These are phyloP conservation scores for Adenanthera pavonina DNA, from an alignment of 306 rosid species.

Conservation along the genomic window DNA sequence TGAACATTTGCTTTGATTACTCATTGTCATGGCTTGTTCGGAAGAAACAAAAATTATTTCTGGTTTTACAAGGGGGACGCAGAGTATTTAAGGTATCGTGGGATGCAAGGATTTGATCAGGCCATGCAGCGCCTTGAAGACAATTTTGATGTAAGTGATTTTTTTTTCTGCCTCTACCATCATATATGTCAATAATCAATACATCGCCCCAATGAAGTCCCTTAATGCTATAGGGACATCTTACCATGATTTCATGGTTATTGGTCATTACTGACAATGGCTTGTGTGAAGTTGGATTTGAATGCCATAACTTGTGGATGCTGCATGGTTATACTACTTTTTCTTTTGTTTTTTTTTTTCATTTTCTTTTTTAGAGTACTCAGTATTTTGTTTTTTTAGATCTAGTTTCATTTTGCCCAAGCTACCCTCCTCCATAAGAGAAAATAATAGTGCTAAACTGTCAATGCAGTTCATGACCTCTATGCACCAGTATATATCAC, in stretches of 20 bases:
- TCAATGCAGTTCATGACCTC: conserved; percentile 91
- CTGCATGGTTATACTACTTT: conserved; percentile 11
- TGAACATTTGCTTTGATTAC: neutral
- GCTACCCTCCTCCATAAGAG: neutral
- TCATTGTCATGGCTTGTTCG: conserved; percentile 19
- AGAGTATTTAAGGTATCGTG: conserved; percentile 68
- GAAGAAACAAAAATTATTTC: conserved; percentile 28
- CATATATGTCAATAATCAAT: conserved; percentile 19
- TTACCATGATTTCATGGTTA: conserved; percentile 24
- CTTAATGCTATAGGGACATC: conserved; percentile 12
- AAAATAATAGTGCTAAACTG: conserved; percentile 38
- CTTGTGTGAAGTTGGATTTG: conserved; percentile 27
- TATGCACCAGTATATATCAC: conserved; percentile 80
- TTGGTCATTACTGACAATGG: conserved; percentile 23
- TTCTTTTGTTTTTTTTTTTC: neutral
- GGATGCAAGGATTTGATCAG: conserved; percentile 93
- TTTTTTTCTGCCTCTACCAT: conserved; percentile 15
- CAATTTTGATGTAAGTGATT: conserved; percentile 70
- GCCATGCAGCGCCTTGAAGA: conserved; percentile 97
- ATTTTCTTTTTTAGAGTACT: neutral
- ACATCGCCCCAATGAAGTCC: conserved; percentile 13
- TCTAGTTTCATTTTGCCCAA: conserved; percentile 8
- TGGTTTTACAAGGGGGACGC: conserved; percentile 80
- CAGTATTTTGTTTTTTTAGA: neutral
- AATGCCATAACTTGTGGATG: conserved; percentile 4